Percentiles rank a stretch among this genome's conserved stretches.
Conservation (phyloP, 768 basidiomycete species). For the Termitomyces sp. region DNA sequence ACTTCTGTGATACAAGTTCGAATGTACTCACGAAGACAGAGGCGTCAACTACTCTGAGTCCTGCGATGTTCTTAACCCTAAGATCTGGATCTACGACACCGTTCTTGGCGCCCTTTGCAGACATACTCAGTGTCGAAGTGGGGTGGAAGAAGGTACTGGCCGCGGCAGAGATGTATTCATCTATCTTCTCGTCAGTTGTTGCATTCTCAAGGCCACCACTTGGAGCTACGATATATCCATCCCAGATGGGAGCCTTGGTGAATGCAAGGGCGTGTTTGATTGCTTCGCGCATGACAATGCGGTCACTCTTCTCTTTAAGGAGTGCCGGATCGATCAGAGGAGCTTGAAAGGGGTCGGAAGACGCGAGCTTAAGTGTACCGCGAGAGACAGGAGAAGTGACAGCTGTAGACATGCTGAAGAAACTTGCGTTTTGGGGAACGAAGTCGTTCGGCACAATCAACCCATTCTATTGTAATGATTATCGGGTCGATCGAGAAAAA, state of each 20-base stretch:
- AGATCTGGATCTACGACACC: constrained; percentile 29
- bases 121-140: constrained; percentile 23
- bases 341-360: constrained; percentile 8
- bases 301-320: constrained; percentile 5
- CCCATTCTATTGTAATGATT: constrained; percentile 1
- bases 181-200: constrained; percentile 18
- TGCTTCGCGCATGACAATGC: not conserved
- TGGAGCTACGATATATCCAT: constrained; percentile 8
- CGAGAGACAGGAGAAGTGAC: constrained; percentile 22
- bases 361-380: constrained; percentile 2
- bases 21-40: constrained; percentile 17
- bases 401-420: constrained; percentile 15
- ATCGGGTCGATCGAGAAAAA: not conserved
- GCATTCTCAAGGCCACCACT: constrained; percentile 16
- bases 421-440: constrained; percentile 8
- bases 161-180: constrained; percentile 23
- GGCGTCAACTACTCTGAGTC: constrained; percentile 30
- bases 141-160: constrained; percentile 6
- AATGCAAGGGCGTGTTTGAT: constrained; percentile 4
- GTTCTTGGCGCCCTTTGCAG: constrained; percentile 14
- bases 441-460: not conserved
- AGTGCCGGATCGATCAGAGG: constrained; percentile 6
- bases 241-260: constrained; percentile 1
- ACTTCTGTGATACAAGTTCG: not conserved
- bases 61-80: constrained; percentile 22